phyloP scores from a whole-genome alignment of 495 filamentous ascomycete species.

The Aspergillus baeticus region DNA sequence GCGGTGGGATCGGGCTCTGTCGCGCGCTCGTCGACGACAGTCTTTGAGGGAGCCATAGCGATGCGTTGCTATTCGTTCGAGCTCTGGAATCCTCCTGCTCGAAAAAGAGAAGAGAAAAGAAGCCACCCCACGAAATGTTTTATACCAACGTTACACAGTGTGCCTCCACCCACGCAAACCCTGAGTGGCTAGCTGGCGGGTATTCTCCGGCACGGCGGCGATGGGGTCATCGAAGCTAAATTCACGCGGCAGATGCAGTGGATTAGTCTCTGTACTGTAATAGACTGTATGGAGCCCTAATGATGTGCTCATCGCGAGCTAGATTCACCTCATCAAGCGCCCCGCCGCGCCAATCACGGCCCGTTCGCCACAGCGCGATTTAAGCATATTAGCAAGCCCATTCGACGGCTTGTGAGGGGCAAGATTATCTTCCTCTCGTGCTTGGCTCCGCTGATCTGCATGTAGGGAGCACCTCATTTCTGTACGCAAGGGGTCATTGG shows the following conservation, averaged over 20 bases:
- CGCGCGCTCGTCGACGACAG: background rate
- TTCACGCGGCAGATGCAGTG: background rate
- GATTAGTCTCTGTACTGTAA: too few relatives aligned
- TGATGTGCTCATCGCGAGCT: constrained; percentile 3
- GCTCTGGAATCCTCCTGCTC: too few relatives aligned
- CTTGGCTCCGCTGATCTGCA: background rate
- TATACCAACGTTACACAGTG: too few relatives aligned
- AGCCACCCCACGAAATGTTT: background rate
- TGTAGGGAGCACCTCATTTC: constrained; percentile 8
- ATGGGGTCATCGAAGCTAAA: constrained; percentile 9
- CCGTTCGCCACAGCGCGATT: background rate
- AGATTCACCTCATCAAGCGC: background rate
- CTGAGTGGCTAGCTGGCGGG: too few relatives aligned
- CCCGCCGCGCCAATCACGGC: background rate
- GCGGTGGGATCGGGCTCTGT: background rate
- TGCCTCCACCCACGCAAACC: background rate
- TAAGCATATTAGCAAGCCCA: background rate
- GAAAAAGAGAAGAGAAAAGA: background rate
- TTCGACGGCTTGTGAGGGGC: background rate
- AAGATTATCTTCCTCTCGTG: background rate
- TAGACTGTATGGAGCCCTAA: too few relatives aligned
- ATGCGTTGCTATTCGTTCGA: background rate
- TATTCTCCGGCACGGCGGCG: too few relatives aligned
- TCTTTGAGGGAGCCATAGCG: background rate
- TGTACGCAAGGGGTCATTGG: background rate